Percentiles rank a stretch among this genome's conserved stretches.
These are phyloP conservation scores for Colletotrichum coccodes DNA, from an alignment of 2,329 filamentous ascomycete genomes.

Conservation along the genomic window DNA sequence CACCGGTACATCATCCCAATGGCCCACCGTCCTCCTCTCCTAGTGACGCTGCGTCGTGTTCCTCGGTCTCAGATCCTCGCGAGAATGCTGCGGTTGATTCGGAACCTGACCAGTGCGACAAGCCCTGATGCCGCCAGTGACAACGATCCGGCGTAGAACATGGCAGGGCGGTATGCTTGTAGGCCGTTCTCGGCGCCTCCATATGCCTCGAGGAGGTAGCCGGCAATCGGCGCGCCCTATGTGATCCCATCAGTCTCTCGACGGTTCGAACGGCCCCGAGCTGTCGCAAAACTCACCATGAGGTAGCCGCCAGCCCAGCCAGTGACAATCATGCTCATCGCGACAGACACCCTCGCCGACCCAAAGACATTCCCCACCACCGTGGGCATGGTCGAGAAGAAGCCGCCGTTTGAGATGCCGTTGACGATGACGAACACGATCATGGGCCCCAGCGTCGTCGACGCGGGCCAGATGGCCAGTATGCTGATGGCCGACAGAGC, in stretches of 20 bases:
- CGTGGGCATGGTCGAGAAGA: constrained; percentile 73
- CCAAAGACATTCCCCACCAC: constrained; percentile 70
- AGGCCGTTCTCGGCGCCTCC: constrained; percentile 60
- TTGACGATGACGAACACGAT: constrained; percentile 68
- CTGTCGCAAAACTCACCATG: constrained; percentile 59
- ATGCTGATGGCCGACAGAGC: constrained; percentile 66
- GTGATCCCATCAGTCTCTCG: neutral
- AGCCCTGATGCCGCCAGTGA: constrained; percentile 55
- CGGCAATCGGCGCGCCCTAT: constrained; percentile 67
- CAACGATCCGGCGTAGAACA: constrained; percentile 69
- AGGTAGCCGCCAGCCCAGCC: constrained; percentile 71
- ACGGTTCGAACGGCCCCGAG: too few species aligned
- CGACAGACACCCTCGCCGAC: constrained; percentile 61
- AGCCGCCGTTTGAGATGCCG: constrained; percentile 69
- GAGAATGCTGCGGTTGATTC: constrained; percentile 48
- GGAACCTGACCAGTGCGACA: constrained; percentile 54
- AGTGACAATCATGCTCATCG: constrained; percentile 70
- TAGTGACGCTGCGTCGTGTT: too few species aligned
- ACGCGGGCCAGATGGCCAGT: constrained; percentile 70
- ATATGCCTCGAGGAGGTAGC: constrained; percentile 65
- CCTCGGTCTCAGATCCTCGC: constrained; percentile 43
- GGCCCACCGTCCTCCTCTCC: too few species aligned
- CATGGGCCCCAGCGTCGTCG: constrained; percentile 62
- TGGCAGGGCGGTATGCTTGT: constrained; percentile 67
- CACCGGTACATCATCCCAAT: neutral